Conservation (phyloP, 148 eudicot genomes). For the Rhododendron griersonianum region DNA sequence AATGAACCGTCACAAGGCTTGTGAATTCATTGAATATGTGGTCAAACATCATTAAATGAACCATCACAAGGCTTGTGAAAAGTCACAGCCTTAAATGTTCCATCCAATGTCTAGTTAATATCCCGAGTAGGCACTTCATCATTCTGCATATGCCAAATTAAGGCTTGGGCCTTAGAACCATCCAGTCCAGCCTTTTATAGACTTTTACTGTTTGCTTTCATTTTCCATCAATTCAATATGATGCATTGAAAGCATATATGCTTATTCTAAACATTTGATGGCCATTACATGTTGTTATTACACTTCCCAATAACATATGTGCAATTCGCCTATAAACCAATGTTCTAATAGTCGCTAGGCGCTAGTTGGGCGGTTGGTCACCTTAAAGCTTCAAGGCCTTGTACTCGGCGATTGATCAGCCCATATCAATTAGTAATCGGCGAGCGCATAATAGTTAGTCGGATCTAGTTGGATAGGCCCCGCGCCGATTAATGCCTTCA, state of each 20-base stretch:
- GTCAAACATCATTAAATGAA: background rate
- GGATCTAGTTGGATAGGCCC: too few relatives aligned
- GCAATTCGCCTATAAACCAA: background rate
- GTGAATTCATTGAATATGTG: background rate
- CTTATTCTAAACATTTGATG: background rate
- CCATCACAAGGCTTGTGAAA: background rate
- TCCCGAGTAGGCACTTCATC: background rate
- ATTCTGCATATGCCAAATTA: background rate
- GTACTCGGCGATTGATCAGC: too few relatives aligned
- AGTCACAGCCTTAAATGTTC: background rate
- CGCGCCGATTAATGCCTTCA: conserved; percentile 26
- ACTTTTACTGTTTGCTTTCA: background rate
- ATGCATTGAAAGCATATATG: background rate
- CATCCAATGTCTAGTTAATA: background rate
- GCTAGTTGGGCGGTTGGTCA: too few relatives aligned
- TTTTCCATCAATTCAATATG: background rate
- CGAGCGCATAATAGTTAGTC: too few relatives aligned
- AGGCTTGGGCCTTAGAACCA: background rate
- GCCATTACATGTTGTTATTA: background rate
- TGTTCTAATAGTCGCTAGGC: too few relatives aligned
- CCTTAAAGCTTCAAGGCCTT: too few relatives aligned
- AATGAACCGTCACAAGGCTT: background rate
- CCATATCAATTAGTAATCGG: too few relatives aligned
- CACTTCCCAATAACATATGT: background rate
- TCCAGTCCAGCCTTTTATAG: background rate